Base-by-base conservation (phyloP, 1,284 basidiomycete genomes). In the Ustilago curta region DNA sequence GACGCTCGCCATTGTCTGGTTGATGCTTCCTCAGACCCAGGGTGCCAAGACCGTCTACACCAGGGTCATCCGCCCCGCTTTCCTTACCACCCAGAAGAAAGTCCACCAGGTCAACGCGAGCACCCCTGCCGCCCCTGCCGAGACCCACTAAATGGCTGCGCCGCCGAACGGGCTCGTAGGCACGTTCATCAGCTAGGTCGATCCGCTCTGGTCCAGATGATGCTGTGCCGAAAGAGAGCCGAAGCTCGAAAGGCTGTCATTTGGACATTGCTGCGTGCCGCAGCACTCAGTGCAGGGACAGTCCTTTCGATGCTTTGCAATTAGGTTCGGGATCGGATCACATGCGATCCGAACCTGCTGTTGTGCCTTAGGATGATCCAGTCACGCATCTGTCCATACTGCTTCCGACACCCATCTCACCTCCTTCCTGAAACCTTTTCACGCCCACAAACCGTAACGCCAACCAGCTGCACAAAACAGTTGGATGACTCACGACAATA, bases 1-100 rank as follows among this genome's bases (percentile, higher is more conserved):
- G 88, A 92, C 91, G 5, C 83, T 94, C 61, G 91, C 94, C 82
- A 89, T 96, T 35, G 89, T 95, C 64, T 96, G 93, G 87, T 90
- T 96, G 59, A 91, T 91, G 12, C 89, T 95, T n/a, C 94, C 94
- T 0, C 93, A 95, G 83, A 94, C 93, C 12, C 84, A 86, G 82
- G 83, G 83, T 44, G 83, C 83, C 67, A 83, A 84, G 83, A 60
- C 77, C 43, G 81, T 84, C 50, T 84, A 83, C 83, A 59, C 62
- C 78, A 77, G 78, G 67, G 62, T 80, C 55, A 76, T 84, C 66
- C 78, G 81, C 50, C 83, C 83, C 54, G 68, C 76, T 47, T 78
- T 83, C 67, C 63, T 76, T 29, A 56, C 70, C 47, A 66, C 75
- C 60, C 73, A 71, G 48, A 68, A 69, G 56, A 66, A 56, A n/a